A percentile compares a stretch with the other conserved stretches of the same genome.
phyloP scores from a whole-genome alignment of 495 filamentous ascomycete species.

The Neurospora sp. region DNA sequence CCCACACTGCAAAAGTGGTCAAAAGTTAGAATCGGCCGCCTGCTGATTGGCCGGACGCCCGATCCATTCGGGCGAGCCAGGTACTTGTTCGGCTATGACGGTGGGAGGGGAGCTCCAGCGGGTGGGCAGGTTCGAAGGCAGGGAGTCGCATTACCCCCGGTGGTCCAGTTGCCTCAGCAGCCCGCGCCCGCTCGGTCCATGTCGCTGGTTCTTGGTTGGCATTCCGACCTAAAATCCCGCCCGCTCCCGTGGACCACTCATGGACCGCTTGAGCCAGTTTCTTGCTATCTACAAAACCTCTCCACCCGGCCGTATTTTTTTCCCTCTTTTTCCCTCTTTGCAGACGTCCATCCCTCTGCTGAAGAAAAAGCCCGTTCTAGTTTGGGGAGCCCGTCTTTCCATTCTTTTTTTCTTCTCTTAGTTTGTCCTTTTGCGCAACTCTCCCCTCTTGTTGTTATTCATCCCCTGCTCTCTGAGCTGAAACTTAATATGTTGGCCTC shows the following conservation, averaged over 20 bases:
- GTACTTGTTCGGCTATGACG: slow-evolving; percentile 28
- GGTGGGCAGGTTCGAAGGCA: not conserved
- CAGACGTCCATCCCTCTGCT: slow-evolving; percentile 1
- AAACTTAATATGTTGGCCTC: slow-evolving; percentile 44
- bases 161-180: not conserved
- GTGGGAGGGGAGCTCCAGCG: slow-evolving; percentile 19
- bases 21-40: slow-evolving; percentile 13
- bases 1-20: slow-evolving; percentile 16
- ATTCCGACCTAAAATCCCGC: slow-evolving; percentile 25
- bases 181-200: not conserved
- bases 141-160: not conserved
- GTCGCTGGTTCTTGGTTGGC: slow-evolving; percentile 13
- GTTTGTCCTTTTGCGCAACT: slow-evolving; percentile 18
- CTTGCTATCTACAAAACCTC: slow-evolving; percentile 18
- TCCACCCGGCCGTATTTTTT: slow-evolving; percentile 19
- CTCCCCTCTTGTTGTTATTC: slow-evolving; percentile 26
- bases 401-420: slow-evolving; percentile 3
- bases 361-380: slow-evolving; percentile 3
- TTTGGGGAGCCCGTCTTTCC: slow-evolving; percentile 7
- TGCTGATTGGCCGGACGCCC: slow-evolving; percentile 15
- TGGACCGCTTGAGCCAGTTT: slow-evolving; percentile 2
- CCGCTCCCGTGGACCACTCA: slow-evolving; percentile 4
- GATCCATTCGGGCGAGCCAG: slow-evolving; percentile 17
- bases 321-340: slow-evolving; percentile 7
- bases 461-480: slow-evolving; percentile 14